Percentiles rank a stretch among this genome's conserved stretches.
phyloP scores from a whole-genome alignment of 2,329 filamentous ascomycete genomes.

The Akanthomyces uredinophilus region DNA sequence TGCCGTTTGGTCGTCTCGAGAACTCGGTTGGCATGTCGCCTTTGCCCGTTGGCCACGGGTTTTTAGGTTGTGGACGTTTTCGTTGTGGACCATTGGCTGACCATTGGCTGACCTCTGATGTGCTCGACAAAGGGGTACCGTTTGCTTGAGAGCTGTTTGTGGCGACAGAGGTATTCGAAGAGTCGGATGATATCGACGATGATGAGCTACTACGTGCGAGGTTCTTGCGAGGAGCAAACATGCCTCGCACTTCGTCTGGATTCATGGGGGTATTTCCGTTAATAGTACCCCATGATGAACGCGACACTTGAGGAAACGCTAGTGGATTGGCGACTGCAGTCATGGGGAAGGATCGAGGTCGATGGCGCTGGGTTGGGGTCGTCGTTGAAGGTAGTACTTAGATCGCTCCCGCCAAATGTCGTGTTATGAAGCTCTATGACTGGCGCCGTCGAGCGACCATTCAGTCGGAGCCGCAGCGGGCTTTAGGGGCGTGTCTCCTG shows the following conservation, averaged over 20 bases:
- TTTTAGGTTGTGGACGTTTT: conserved; percentile 48
- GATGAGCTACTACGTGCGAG: conserved; percentile 86
- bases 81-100: conserved; percentile 41
- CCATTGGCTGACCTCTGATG: conserved; percentile 48
- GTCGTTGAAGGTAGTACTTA: conserved; percentile 17
- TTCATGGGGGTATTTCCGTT: conserved; percentile 65
- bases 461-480: conserved; percentile 10
- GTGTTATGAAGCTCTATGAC: conserved; percentile 5
- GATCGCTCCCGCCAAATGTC: conserved; percentile 10
- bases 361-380: conserved; percentile 19
- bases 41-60: conserved; percentile 45
- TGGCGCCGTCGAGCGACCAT: conserved; percentile 11
- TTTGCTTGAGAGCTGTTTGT: conserved; percentile 57
- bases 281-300: conserved; percentile 59
- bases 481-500: neutral
- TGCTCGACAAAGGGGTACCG: conserved; percentile 46
- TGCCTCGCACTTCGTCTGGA: conserved; percentile 76
- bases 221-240: conserved; percentile 85
- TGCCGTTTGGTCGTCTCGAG: conserved; percentile 41
- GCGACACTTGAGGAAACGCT: conserved; percentile 58
- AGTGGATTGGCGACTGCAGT: conserved; percentile 63
- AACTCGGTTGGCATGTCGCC: conserved; percentile 44
- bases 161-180: conserved; percentile 59
- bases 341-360: conserved; percentile 44
- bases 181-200: conserved; percentile 70